A percentile compares a stretch with the other conserved stretches of the same genome.
phyloP scores from a whole-genome alignment of 306 rosid species.

The Luffa aegyptiaca region DNA sequence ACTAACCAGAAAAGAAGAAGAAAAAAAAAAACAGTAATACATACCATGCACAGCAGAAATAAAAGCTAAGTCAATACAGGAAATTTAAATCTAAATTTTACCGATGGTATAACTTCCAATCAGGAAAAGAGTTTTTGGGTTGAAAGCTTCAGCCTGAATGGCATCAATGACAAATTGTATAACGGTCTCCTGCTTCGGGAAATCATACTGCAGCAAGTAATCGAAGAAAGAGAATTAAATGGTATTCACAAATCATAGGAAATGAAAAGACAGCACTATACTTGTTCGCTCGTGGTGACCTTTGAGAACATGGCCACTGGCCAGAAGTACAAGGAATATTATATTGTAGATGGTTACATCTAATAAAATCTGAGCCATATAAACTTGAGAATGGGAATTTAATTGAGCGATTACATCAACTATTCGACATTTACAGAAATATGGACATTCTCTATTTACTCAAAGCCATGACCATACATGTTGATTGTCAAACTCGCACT shows the following conservation, averaged over 20 bases:
- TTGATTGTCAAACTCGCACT: not conserved
- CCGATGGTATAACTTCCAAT: slow-evolving; percentile 96
- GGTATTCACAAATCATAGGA: not conserved
- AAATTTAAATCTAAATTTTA: slow-evolving; percentile 19
- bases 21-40: not conserved
- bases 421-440: not conserved
- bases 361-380: not conserved
- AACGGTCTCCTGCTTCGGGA: slow-evolving; percentile 90
- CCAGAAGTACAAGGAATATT: not conserved
- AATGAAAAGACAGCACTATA: not conserved
- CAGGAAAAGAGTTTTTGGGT: slow-evolving; percentile 81
- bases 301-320: not conserved
- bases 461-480: not conserved
- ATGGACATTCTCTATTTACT: not conserved
- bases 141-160: slow-evolving; percentile 84
- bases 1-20: not conserved
- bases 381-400: not conserved
- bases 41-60: not conserved
- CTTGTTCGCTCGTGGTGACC: not conserved
- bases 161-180: slow-evolving; percentile 91
- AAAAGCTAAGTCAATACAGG: not conserved
- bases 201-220: slow-evolving; percentile 70
- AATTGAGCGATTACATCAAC: not conserved
- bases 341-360: not conserved
- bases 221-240: slow-evolving; percentile 6